Evolutionary conservation across 331 rosid species (phyloP), one percentile per base, ranked within the genome.

Genomic region (Saraca asoca): DNA sequence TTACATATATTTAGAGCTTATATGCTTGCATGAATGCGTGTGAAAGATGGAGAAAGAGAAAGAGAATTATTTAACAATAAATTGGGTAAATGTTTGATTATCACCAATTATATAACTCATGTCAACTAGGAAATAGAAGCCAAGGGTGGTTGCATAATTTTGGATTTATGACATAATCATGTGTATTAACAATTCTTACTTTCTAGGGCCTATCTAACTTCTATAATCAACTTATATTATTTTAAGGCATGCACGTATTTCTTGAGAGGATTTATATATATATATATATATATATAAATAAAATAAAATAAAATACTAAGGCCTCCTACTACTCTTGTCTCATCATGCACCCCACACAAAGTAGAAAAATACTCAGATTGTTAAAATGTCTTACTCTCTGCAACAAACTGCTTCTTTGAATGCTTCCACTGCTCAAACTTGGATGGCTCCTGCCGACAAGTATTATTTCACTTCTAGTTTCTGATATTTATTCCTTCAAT

Each of bases 271-370:
- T 11, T 41, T 59, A 53, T 6, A 54, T 53, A 66, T n/a, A n/a
- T n/a, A n/a, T n/a, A n/a, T n/a, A n/a, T n/a, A n/a, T n/a, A n/a
- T n/a, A n/a, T n/a, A n/a, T 48, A 79, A 54, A 18, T 37, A 51
- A 48, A 12, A 15, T 39, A 39, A 13, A 67, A 9, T 5, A 9
- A 37, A 37, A 51, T 35, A 56, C 64, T 17, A 69, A 74, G 42
- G 7, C 34, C 18, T 51, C 31, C 65, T 71, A 34, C 31, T 53
- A 58, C 17, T 49, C 52, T 49, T 71, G 11, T 69, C 46, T 61
- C 64, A 75, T 80, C 87, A 82, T 84, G 90, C 82, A 42, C 66
- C 77, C 87, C 84, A 86, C 93, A 79, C 41, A 46, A 55, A 34
- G 34, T 76, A 74, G 50, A 65, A 78, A 69, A 62, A 72, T 54